Evolutionary conservation across 2,329 filamentous ascomycete species (phyloP).

Genomic region (Nemania sp.): DNA sequence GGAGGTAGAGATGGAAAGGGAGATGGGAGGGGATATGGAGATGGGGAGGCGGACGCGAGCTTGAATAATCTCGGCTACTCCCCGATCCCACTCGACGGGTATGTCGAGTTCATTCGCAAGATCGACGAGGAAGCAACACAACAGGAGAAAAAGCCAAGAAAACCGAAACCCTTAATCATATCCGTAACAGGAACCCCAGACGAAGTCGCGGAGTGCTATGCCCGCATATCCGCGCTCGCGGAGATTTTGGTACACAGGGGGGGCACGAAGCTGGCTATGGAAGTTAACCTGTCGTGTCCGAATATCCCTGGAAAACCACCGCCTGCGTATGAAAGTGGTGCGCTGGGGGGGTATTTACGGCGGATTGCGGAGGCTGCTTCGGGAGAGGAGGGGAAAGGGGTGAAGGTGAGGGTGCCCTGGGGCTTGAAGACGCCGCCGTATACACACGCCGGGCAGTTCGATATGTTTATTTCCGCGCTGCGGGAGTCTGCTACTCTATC

Average conservation of each 20-base stretch:
- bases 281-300: conserved; percentile 78
- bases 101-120: conserved; percentile 47
- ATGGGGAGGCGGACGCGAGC: conserved; percentile 44
- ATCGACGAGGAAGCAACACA: conserved; percentile 44
- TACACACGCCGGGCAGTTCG: conserved; percentile 69
- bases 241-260: no score
- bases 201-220: conserved; percentile 62
- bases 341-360: conserved; percentile 58
- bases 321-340: conserved; percentile 64
- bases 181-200: conserved; percentile 68
- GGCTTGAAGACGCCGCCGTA: conserved; percentile 80
- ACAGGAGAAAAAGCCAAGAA: conserved; percentile 8
- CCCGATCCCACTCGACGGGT: conserved; percentile 61
- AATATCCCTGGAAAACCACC: conserved; percentile 72
- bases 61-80: conserved; percentile 78
- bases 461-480: conserved; percentile 57
- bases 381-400: background rate
- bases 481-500: background rate
- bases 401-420: conserved; percentile 43
- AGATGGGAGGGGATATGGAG: no score
- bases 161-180: conserved; percentile 66
- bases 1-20: no score
- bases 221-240: conserved; percentile 45
- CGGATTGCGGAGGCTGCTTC: conserved; percentile 43
- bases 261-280: conserved; percentile 62